Base-by-base conservation (phyloP, 2,329 filamentous ascomycete genomes). In the Diaporthe longicolla region DNA sequence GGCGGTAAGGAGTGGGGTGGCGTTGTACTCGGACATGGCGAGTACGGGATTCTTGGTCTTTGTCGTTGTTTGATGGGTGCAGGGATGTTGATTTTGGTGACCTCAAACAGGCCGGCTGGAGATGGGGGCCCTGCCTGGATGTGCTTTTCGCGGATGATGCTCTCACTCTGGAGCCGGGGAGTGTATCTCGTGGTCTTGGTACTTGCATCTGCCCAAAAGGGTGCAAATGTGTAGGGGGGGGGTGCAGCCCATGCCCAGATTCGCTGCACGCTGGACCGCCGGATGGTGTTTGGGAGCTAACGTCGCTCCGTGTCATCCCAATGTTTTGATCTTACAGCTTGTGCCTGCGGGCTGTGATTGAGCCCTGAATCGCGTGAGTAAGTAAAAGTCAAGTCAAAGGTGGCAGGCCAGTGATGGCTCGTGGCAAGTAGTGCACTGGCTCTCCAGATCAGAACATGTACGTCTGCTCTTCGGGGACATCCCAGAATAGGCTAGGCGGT, bases 11-110 rank as follows among this genome's bases (percentile, higher is more conserved):
- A 29, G 2, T 4, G n/a, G 6, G 6, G 11, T 13, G n/a, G 15
- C 15, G n/a, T 61, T 21, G 58, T 61, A 61, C n/a, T 61, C 37
- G 9, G 24, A 61, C 58, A 61, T 61, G 58, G 26, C 8, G 58
- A 15, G 15, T 21, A 29, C 37, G 15, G 24, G 29, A 19, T 26
- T 37, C 35, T n/a, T 43, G n/a, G n/a, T 21, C 1, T 3, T 45
- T 13, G n/a, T 13, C 3, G n/a, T 61, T 61, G n/a, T 6, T 15
- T 6, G 37, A 29, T 45, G 58, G 0, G 15, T 29, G 10, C 13
- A 43, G n/a, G 0, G 13, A 3, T 26, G 15, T 13, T 43, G 24
- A 1, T 19, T 29, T 61, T 61, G 35, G 58, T 40, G 15, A 19
- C n/a, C 13, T 21, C 11, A 0, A 11, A 10, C n/a, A 6, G 8